phyloP scores from a whole-genome alignment of 192 early-diverging fungal species.

The Gaertneriomyces sp. region DNA sequence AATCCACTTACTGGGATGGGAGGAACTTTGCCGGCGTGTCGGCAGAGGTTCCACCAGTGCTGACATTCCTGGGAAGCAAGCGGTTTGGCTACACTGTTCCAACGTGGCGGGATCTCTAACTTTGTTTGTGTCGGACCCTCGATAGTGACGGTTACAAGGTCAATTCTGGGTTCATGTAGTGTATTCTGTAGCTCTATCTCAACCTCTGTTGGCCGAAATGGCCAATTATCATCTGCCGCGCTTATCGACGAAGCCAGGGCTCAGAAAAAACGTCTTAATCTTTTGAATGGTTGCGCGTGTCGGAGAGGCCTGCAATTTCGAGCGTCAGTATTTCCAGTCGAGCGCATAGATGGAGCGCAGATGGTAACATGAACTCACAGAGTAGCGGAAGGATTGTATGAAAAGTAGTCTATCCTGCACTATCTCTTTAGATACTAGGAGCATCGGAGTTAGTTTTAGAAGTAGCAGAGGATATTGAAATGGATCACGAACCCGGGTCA shows the following conservation, averaged over 20 bases:
- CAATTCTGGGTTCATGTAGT: no score
- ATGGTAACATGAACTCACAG: slow-evolving; percentile 34
- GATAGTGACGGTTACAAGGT: no score
- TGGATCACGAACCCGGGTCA: not conserved
- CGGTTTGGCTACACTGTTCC: slow-evolving; percentile 26
- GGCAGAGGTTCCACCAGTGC: slow-evolving; percentile 11
- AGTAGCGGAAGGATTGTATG: slow-evolving; percentile 58
- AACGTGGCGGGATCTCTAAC: no score
- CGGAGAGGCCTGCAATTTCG: slow-evolving; percentile 53
- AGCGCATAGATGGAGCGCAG: not conserved
- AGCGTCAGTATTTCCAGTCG: slow-evolving; percentile 8
- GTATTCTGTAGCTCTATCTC: no score
- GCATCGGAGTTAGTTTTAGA: slow-evolving; percentile 2
- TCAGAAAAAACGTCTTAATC: slow-evolving; percentile 71
- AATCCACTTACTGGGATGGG: slow-evolving; percentile 33
- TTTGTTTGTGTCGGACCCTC: no score
- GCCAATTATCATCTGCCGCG: not conserved
- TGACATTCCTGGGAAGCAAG: slow-evolving; percentile 35
- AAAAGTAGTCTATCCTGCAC: slow-evolving; percentile 64
- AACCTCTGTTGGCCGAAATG: no score
- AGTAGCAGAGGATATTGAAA: not conserved
- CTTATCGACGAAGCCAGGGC: slow-evolving; percentile 19
- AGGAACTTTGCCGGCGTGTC: slow-evolving; percentile 23
- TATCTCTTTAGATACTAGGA: slow-evolving; percentile 51
- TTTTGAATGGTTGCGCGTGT: slow-evolving; percentile 74